Conservation (phyloP, 2,329 filamentous ascomycete genomes). For the Phyllosticta citribraziliensis region DNA sequence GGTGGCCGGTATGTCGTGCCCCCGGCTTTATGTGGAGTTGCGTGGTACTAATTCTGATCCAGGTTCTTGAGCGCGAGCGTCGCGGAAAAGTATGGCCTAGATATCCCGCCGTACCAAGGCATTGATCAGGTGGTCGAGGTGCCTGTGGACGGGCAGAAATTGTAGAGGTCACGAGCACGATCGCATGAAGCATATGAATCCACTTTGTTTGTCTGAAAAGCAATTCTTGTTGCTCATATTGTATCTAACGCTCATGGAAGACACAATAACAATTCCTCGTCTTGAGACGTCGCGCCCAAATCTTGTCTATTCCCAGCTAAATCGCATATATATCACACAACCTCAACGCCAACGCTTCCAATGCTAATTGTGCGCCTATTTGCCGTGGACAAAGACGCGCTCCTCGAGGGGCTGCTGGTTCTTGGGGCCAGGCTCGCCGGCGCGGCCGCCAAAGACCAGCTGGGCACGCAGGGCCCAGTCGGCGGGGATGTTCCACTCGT, state of each 20-base stretch:
- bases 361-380: background rate
- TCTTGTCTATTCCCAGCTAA: background rate
- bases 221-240: too few species aligned
- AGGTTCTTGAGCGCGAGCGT: conserved; percentile 73
- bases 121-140: conserved; percentile 86
- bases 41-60: conserved; percentile 10
- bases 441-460: conserved; percentile 68
- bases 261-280: background rate
- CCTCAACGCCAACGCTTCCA: background rate
- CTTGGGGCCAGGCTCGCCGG: conserved; percentile 52
- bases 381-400: conserved; percentile 40
- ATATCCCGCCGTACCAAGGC: conserved; percentile 73
- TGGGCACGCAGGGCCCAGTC: conserved; percentile 73
- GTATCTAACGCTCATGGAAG: too few species aligned
- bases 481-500: conserved; percentile 58
- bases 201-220: background rate
- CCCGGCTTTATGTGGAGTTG: background rate
- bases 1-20: conserved; percentile 57
- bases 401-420: conserved; percentile 54
- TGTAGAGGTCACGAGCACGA: conserved; percentile 18
- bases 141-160: conserved; percentile 39
- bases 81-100: conserved; percentile 76
- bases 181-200: background rate
- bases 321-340: background rate
- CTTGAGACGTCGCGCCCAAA: background rate